These are phyloP conservation scores for Fomitopsis betulina DNA, from an alignment of 1,284 basidiomycete genomes.

Conservation along the genomic window DNA sequence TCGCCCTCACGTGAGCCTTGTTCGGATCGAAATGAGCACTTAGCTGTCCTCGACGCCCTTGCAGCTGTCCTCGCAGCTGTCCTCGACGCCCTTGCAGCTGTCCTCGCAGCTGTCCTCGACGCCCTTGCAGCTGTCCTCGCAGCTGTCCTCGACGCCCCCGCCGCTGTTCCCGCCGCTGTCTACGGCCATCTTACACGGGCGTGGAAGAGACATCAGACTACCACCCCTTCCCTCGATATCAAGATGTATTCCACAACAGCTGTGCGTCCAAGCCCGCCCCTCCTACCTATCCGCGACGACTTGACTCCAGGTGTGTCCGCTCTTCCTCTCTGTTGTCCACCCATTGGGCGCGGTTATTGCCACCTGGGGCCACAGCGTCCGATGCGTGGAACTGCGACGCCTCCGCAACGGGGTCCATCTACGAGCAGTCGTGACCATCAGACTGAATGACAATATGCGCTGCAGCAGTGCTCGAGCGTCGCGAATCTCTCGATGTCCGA, in stretches of 20 bases:
- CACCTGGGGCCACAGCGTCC: too few relatives aligned
- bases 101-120: neutral
- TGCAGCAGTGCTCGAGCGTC: too few relatives aligned
- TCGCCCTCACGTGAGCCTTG: constrained; percentile 4
- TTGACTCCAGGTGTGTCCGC: neutral
- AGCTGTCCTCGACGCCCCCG: neutral
- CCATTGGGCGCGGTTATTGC: too few relatives aligned
- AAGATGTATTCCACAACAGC: neutral
- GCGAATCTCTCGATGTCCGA: too few relatives aligned
- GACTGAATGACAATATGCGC: too few relatives aligned
- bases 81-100: neutral
- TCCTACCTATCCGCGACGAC: neutral
- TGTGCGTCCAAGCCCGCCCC: neutral
- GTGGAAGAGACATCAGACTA: neutral
- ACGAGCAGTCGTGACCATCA: too few relatives aligned
- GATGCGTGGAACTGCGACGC: too few relatives aligned
- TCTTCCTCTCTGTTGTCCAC: too few relatives aligned
- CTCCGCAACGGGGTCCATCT: neutral
- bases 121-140: too few relatives aligned
- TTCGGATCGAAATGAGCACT: neutral
- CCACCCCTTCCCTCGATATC: constrained; percentile 1
- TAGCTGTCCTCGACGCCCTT: neutral
- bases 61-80: too few relatives aligned
- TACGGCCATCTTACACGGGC: neutral
- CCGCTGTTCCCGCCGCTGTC: neutral